Evolutionary conservation across 768 basidiomycete genomes (phyloP).

Genomic region (Boletus reticuloceps): DNA sequence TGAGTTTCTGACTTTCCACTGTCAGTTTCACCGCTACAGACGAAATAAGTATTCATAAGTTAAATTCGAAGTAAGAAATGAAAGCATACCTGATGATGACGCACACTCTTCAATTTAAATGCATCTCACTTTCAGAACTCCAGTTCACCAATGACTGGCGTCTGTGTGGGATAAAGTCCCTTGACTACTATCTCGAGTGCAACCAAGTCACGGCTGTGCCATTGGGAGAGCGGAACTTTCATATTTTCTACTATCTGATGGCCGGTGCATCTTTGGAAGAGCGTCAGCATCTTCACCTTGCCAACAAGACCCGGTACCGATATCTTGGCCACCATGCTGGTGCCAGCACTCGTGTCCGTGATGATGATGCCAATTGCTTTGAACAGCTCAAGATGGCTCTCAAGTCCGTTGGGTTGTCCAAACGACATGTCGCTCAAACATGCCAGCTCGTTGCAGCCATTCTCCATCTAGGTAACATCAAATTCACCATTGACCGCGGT

Average conservation of each 20-base stretch:
- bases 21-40: too few relatives aligned
- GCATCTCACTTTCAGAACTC: constrained; percentile 94
- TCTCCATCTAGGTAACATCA: constrained; percentile 93
- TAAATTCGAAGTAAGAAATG: too few relatives aligned
- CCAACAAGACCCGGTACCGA: constrained; percentile 78
- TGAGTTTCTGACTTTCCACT: too few relatives aligned
- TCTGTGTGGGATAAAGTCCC: constrained; percentile 85
- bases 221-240: constrained; percentile 93
- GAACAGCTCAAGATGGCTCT: constrained; percentile 93
- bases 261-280: constrained; percentile 90
- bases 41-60: too few relatives aligned
- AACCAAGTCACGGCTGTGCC: constrained; percentile 86
- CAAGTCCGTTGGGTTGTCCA: constrained; percentile 90
- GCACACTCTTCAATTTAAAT: constrained; percentile 89
- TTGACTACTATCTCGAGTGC: constrained; percentile 95
- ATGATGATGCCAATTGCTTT: constrained; percentile 86
- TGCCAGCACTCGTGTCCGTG: constrained; percentile 46
- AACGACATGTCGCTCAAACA: constrained; percentile 91
- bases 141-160: constrained; percentile 94
- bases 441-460: constrained; percentile 95
- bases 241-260: constrained; percentile 96
- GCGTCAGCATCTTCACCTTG: constrained; percentile 79
- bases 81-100: too few relatives aligned
- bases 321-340: constrained; percentile 76
- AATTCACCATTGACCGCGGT: constrained; percentile 80